Base-by-base conservation (phyloP, 2,329 filamentous ascomycete genomes). In the Microdochium nivale region DNA sequence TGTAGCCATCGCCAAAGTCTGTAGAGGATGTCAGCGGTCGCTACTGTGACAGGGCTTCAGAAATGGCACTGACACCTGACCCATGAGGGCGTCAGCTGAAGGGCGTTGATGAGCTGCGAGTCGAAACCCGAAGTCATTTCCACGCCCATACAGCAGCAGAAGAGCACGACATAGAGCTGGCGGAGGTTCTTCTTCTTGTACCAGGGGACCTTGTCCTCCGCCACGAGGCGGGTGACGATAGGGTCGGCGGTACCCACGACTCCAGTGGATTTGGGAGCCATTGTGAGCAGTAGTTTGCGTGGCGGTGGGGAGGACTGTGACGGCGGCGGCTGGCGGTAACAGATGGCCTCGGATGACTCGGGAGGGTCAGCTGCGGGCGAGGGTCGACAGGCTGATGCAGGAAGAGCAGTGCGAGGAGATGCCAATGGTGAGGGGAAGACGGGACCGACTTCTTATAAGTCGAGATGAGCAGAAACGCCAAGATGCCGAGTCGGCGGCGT, bases 61-160 rank as follows among this genome's bases (percentile, higher is more conserved):
- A n/a, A 21, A 1, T 9, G 13, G 11, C 21, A 59, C 67, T 61
- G 54, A 72, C 70, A 72, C 0, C 49, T 24, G 13, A 62, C 60
- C 67, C 69, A 74, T 0, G 58, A 58, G 0, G 58, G 58, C 11
- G 71, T 65, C 32, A 71, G 68, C 56, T 74, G 71, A 2, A 73
- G 60, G 8, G 70, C 68, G 51, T 74, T 74, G 59, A 74, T 73
- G 62, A 74, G 66, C 62, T 73, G 70, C 47, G 70, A 72, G 58
- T 74, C 71, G 54, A 73, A 74, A 0, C 71, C 71, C 13, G 70
- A 72, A 0, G 71, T 74, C 62, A 73, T 44, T 19, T 44, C 40
- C 21, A 44, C 40, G 13, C 40, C 40, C 40, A 44, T 44, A 44
- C 40, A 44, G 19, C 40, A 44, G 40, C 40, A 44, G 40, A 44